Evolutionary conservation across 768 basidiomycete genomes (phyloP).

Genomic region (Hericium coralloides): DNA sequence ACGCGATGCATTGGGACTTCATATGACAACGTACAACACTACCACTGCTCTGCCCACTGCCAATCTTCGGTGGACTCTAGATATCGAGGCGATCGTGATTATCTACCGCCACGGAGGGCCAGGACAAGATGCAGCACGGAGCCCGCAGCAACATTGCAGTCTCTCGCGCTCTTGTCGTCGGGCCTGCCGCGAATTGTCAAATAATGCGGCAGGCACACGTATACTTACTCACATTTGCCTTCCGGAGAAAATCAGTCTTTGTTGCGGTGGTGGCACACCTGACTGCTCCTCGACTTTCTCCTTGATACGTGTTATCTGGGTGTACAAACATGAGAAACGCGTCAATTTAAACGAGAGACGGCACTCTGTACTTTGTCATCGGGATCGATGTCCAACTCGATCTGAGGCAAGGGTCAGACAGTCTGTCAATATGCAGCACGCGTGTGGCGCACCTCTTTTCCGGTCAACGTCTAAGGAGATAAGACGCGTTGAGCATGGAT

Average conservation of each 20-base stretch:
- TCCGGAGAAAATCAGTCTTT: conserved; percentile 87
- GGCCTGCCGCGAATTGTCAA: conserved; percentile 33
- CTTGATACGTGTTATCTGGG: conserved; percentile 86
- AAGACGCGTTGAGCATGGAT: conserved; percentile 3
- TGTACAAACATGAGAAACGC: neutral
- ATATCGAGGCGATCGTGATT: conserved; percentile 15
- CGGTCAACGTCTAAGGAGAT: conserved; percentile 73
- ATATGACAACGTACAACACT: conserved; percentile 20
- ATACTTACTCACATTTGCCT: conserved; percentile 72
- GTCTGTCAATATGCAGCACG: neutral
- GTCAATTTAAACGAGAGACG: neutral
- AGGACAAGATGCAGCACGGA: conserved; percentile 91
- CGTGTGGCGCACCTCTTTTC: conserved; percentile 71
- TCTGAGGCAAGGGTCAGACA: conserved; percentile 32
- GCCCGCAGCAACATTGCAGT: conserved; percentile 78
- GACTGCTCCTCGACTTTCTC: conserved; percentile 98
- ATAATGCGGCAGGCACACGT: neutral
- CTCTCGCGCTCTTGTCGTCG: conserved; percentile 85
- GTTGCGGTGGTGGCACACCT: conserved; percentile 93
- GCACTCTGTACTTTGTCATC: conserved; percentile 60
- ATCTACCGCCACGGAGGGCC: conserved; percentile 84
- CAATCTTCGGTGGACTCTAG: conserved; percentile 16
- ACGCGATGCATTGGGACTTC: conserved; percentile 9
- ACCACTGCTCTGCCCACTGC: conserved; percentile 1
- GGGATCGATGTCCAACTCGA: conserved; percentile 90